These are phyloP conservation scores for Iris macrosiphon DNA, from an alignment of 106 monocot species.

Conservation along the genomic window DNA sequence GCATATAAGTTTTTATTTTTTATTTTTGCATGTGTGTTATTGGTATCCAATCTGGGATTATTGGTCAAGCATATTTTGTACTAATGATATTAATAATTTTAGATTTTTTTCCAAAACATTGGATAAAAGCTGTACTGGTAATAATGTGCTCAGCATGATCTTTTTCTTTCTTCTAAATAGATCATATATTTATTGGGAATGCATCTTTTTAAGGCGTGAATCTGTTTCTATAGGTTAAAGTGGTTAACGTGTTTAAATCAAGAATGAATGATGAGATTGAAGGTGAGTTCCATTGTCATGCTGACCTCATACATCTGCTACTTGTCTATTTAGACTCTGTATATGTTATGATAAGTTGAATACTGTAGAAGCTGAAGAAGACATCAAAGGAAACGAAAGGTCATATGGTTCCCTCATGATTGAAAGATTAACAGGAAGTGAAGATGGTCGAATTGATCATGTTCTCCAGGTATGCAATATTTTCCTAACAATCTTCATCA, in stretches of 20 bases:
- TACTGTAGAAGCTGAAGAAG: conserved; percentile 29
- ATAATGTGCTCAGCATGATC: too few species aligned
- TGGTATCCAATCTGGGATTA: too few species aligned
- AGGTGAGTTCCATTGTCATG: conserved; percentile 32
- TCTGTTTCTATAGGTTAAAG: conserved; percentile 56
- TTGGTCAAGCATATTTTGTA: too few species aligned
- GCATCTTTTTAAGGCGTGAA: neutral
- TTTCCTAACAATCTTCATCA: too few species aligned
- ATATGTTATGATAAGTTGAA: neutral
- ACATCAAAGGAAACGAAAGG: conserved; percentile 29
- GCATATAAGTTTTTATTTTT: too few species aligned
- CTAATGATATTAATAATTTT: too few species aligned
- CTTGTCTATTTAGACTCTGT: neutral
- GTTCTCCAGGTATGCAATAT: conserved; percentile 70
- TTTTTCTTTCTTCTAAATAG: too few species aligned
- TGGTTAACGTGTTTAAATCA: conserved; percentile 43
- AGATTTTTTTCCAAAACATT: too few species aligned
- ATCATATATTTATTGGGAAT: neutral
- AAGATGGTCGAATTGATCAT: conserved; percentile 82
- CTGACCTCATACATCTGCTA: neutral
- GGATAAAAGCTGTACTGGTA: too few species aligned
- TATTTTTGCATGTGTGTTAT: too few species aligned
- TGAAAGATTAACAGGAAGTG: conserved; percentile 67
- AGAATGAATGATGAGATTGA: conserved; percentile 28
- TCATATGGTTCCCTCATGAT: conserved; percentile 90